Base-by-base conservation (phyloP, 148 eudicot genomes). In the Mesembryanthemum crystallinum region DNA sequence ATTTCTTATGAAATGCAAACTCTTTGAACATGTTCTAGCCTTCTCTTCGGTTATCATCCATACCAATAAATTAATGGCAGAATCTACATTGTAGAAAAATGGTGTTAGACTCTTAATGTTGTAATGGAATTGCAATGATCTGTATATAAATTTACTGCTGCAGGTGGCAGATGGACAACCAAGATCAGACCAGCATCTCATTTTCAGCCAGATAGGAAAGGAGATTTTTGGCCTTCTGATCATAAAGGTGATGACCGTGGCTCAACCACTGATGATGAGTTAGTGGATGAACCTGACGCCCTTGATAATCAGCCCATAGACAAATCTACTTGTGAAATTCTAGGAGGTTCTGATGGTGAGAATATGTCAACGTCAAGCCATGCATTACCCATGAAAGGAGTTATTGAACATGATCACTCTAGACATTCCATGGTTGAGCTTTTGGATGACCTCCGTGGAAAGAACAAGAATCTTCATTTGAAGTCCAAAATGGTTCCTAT, bases 391-490 rank as follows among this genome's bases (percentile, higher is more conserved):
- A 64, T 69, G 55, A 81, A 85, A 81, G 72, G 64, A 75, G 67
- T 27, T 45, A 60, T 64, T 76, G 69, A 67, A 62, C 81, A 71
- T 71, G 76, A 74, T 32, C 32, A 35, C 63, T 65, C 68, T 43
- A 71, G 69, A 49, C 42, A 77, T 74, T 90, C 98, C 68, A 82
- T 88, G 89, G 85, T 85, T 72, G 94, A 88, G 74, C 87, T 88
- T 79, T 83, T 88, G 28, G 89, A 87, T 64, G 78, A 81, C 76
- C 86, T 87, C 43, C 85, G 78, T 74, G 87, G 82, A 54, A 83
- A 77, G 51, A 80, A 73, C 67, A 82, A 30, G 64, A 58, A 66
- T 60, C 83, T 60, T 25, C 51, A 30, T 55, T 77, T 37, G 55
- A 84, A 81, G 60, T 51, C 72, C 8, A 77, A 81, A 76, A 73